Conservation (phyloP, 768 basidiomycete genomes). For the Fomitopsis pulvina region DNA sequence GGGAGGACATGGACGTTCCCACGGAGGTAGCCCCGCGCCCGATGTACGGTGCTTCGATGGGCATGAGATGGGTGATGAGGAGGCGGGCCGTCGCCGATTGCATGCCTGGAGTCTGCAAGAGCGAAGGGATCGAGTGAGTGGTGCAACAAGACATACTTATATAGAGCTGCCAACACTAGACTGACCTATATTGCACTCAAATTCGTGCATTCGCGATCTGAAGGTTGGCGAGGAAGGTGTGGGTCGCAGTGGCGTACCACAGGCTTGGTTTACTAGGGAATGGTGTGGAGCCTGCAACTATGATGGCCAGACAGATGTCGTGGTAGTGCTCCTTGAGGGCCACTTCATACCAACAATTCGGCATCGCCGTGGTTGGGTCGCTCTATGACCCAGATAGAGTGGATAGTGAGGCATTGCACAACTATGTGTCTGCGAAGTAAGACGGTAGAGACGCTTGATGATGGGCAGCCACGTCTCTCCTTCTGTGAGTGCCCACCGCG, state of each 20-base stretch:
- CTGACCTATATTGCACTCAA: too few relatives aligned
- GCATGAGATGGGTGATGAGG: slow-evolving; percentile 1
- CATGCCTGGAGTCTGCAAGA: background rate
- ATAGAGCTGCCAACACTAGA: too few relatives aligned
- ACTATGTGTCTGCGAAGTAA: background rate
- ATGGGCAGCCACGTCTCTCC: slow-evolving; percentile 1
- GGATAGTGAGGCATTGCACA: background rate
- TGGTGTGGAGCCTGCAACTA: background rate
- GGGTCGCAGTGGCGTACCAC: too few relatives aligned
- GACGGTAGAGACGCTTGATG: slow-evolving; percentile 2
- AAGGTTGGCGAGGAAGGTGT: too few relatives aligned
- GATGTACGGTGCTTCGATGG: background rate
- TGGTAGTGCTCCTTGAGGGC: slow-evolving; percentile 1
- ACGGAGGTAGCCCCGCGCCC: too few relatives aligned
- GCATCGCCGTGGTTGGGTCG: slow-evolving; percentile 3
- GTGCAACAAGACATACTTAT: too few relatives aligned
- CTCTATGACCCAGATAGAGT: slow-evolving; percentile 3
- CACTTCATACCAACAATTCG: background rate
- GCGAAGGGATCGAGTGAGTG: too few relatives aligned
- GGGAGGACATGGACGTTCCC: too few relatives aligned
- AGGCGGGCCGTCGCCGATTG: slow-evolving; percentile 1
- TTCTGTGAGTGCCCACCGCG: too few relatives aligned
- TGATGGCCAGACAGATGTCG: background rate
- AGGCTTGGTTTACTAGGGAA: too few relatives aligned
- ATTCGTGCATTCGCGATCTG: too few relatives aligned